These are phyloP conservation scores for Populus alba DNA, from an alignment of 345 rosid species.

Conservation along the genomic window DNA sequence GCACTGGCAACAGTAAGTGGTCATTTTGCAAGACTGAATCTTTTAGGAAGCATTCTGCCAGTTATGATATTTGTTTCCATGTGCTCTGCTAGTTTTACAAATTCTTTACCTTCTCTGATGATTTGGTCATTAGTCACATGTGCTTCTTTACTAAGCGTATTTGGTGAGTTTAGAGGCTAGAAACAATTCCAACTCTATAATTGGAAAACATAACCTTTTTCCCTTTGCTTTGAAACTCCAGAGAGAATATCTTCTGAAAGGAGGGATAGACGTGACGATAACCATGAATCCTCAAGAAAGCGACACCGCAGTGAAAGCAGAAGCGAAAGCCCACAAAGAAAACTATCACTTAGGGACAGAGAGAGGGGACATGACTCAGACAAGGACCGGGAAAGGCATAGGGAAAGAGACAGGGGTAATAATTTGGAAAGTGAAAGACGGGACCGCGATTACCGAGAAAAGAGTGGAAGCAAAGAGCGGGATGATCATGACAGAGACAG, in stretches of 20 bases:
- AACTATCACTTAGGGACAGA: constrained; percentile 33
- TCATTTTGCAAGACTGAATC: constrained; percentile 6
- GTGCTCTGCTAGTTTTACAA: neutral
- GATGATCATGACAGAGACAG: constrained; percentile 54
- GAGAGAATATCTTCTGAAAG: constrained; percentile 54
- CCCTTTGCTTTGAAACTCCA: constrained; percentile 28
- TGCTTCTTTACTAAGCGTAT: neutral
- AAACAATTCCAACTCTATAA: neutral
- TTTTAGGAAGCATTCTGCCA: too few species aligned
- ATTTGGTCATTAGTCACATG: neutral
- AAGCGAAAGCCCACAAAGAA: constrained; percentile 72
- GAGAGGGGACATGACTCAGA: constrained; percentile 30
- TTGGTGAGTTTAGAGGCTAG: neutral
- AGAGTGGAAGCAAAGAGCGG: constrained; percentile 56
- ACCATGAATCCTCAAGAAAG: constrained; percentile 68
- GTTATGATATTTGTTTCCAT: neutral
- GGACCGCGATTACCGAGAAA: constrained; percentile 57
- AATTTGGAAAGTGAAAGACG: constrained; percentile 48
- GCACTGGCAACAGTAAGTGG: constrained; percentile 56
- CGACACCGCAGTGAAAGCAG: constrained; percentile 63
- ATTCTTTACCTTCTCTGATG: neutral
- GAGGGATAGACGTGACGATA: constrained; percentile 63
- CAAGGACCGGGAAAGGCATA: constrained; percentile 39
- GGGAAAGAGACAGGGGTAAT: constrained; percentile 48
- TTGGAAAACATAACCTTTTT: neutral